A percentile compares a stretch with the other conserved stretches of the same genome.
Evolutionary conservation across 2,329 filamentous ascomycete genomes (phyloP).

Genomic region (Cercospora sp.): DNA sequence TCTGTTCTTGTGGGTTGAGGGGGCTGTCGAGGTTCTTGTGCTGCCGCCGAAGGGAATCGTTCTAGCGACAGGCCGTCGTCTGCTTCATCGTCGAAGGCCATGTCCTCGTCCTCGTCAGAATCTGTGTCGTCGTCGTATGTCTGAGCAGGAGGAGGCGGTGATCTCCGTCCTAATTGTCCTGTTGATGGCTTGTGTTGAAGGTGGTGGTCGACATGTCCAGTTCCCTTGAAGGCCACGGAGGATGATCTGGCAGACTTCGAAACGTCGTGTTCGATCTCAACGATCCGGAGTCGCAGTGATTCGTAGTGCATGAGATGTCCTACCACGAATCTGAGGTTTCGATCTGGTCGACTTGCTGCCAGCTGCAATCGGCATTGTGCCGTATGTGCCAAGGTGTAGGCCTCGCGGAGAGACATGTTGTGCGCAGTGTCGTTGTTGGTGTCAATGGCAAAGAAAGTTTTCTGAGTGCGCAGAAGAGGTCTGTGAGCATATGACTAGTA

Average conservation of each 20-base stretch:
- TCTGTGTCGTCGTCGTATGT: constrained; percentile 26
- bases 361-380: constrained; percentile 40
- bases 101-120: constrained; percentile 25
- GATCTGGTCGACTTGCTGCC: constrained; percentile 37
- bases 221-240: constrained; percentile 31
- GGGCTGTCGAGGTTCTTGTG: constrained; percentile 23
- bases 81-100: constrained; percentile 30
- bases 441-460: constrained; percentile 4
- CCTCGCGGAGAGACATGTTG: constrained; percentile 39
- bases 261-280: constrained; percentile 40
- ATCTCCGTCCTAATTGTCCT: constrained; percentile 30
- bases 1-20: constrained; percentile 17
- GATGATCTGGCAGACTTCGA: constrained; percentile 27
- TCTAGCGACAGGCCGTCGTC: constrained; percentile 32
- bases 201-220: constrained; percentile 28
- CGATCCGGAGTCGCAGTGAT: constrained; percentile 38
- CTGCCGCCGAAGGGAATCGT: constrained; percentile 35
- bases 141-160: constrained; percentile 29
- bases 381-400: constrained; percentile 39
- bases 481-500: constrained; percentile 4
- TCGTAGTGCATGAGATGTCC: constrained; percentile 42
- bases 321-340: constrained; percentile 40
- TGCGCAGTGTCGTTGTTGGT: constrained; percentile 15
- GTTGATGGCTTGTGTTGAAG: constrained; percentile 28
- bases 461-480: constrained; percentile 20